These are phyloP conservation scores for Epipyxis sp. DNA, from an alignment of 108 stramenopile genomes.

Conservation along the genomic window DNA sequence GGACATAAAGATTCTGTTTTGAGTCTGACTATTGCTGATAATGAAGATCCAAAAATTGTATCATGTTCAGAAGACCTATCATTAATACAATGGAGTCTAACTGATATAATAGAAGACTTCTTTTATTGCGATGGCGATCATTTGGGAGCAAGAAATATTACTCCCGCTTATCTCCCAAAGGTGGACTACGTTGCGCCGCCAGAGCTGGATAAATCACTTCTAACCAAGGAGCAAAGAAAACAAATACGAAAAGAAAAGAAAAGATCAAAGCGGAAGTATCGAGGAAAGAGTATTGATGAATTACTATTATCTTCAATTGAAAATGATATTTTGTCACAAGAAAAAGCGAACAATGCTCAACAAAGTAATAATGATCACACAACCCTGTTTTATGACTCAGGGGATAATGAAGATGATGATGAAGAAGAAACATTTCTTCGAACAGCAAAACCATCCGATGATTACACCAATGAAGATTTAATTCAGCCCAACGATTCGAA, in stretches of 20 bases:
- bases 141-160: neutral
- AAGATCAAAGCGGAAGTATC: neutral
- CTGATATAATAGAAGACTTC: neutral
- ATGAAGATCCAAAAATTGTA: neutral
- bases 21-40: neutral
- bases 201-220: neutral
- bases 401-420: neutral
- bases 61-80: slow-evolving; percentile 13
- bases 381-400: neutral
- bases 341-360: neutral
- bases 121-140: neutral
- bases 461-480: neutral
- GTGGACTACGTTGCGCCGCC: neutral
- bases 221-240: neutral
- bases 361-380: neutral
- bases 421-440: neutral
- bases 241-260: slow-evolving; percentile 12
- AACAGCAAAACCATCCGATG: neutral
- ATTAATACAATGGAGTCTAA: slow-evolving; percentile 18
- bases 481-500: neutral
- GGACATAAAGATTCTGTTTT: slow-evolving; percentile 17
- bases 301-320: too few species aligned
- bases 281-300: neutral
- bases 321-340: neutral
- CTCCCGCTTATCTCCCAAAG: neutral